These are phyloP conservation scores for Linnemannia schmuckeri DNA, from an alignment of 192 early-diverging fungal genomes.

Conservation along the genomic window DNA sequence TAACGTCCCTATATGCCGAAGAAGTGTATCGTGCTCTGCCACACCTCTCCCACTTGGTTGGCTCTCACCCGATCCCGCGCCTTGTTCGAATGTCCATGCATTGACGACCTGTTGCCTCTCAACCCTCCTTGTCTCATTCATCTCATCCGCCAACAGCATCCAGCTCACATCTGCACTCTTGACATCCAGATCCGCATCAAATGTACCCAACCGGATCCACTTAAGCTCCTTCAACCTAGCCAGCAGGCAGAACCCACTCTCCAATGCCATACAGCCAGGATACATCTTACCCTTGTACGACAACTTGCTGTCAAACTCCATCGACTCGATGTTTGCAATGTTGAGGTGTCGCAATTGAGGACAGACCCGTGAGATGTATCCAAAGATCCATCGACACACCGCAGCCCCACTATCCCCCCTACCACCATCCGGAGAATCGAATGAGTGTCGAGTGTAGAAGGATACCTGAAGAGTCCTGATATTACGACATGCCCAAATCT, in stretches of 20 bases:
- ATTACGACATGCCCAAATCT: not conserved
- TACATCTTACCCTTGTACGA: not conserved
- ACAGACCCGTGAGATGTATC: not conserved
- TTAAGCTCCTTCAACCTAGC: not conserved
- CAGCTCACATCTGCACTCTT: not conserved
- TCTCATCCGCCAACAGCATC: not conserved
- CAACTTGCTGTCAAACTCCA: not conserved
- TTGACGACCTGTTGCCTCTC: not conserved
- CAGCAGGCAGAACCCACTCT: not conserved
- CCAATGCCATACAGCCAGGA: not conserved
- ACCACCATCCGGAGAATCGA: not conserved
- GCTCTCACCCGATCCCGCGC: too few species aligned
- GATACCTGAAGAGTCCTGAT: not conserved
- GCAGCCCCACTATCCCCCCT: not conserved
- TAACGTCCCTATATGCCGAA: not conserved
- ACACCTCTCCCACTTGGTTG: not conserved
- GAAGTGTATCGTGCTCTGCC: not conserved
- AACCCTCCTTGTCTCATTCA: not conserved
- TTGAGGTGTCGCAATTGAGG: not conserved
- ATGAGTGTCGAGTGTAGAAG: not conserved
- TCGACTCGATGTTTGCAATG: not conserved
- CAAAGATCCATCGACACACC: not conserved
- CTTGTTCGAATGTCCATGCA: not conserved
- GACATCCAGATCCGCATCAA: not conserved
- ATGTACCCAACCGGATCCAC: not conserved